phyloP scores from a whole-genome alignment of 2,329 filamentous ascomycete genomes.

The Fusarium pilosicola region DNA sequence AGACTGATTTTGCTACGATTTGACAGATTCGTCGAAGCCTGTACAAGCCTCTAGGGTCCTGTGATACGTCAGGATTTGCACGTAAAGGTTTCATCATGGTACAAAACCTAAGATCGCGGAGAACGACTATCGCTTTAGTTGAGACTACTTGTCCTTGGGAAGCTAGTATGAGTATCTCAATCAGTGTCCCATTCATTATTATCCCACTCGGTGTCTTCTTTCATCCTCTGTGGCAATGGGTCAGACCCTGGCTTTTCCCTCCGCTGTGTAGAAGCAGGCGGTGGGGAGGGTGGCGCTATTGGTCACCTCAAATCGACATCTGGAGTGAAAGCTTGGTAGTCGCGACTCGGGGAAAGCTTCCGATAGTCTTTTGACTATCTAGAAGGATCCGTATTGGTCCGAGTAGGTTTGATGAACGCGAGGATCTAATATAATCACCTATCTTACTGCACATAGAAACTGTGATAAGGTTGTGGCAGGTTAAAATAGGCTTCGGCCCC shows the following conservation, averaged over 20 bases:
- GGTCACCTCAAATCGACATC: background rate
- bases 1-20: background rate
- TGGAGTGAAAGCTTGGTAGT: background rate
- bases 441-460: background rate
- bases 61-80: background rate
- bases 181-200: background rate
- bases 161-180: no score
- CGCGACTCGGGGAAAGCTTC: background rate
- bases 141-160: background rate
- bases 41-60: background rate
- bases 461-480: no score
- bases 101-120: background rate
- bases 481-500: no score
- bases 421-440: no score
- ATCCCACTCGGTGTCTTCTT: no score
- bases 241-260: background rate
- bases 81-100: background rate
- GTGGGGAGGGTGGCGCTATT: no score
- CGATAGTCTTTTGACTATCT: background rate
- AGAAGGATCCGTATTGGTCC: no score
- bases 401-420: background rate
- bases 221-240: background rate
- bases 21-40: background rate
- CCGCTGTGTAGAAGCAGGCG: background rate
- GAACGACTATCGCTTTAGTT: no score